Percentiles rank a stretch among this genome's conserved stretches.
Evolutionary conservation across 805 yeast species (phyloP).

Genomic region (Isabelozyma pseudorhagii): DNA sequence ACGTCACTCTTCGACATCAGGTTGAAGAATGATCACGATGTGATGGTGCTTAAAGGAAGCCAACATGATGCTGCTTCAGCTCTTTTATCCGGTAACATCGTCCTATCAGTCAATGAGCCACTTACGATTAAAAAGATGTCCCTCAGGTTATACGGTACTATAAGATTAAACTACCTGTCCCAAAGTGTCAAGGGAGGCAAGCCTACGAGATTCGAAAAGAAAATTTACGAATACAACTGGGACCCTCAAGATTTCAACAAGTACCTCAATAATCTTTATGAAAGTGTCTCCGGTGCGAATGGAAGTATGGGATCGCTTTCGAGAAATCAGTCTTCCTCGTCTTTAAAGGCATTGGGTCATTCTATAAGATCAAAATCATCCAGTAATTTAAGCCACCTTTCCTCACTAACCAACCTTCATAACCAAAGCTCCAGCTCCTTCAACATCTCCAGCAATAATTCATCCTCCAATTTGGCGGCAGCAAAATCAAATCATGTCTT

Average conservation of each 20-base stretch:
- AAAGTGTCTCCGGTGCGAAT: conserved; percentile 12
- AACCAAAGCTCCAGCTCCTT: conserved; percentile 6
- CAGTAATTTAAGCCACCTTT: conserved; percentile 11
- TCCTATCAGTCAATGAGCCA: conserved; percentile 73
- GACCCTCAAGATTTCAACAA: conserved; percentile 58
- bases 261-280: conserved; percentile 30
- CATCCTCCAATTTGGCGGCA: conserved; percentile 8
- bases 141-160: conserved; percentile 62
- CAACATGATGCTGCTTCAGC: conserved; percentile 76
- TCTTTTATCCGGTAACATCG: conserved; percentile 72
- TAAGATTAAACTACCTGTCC: conserved; percentile 64
- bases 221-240: conserved; percentile 77
- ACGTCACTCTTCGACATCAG: conserved; percentile 47
- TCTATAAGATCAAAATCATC: conserved; percentile 35
- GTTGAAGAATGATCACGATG: conserved; percentile 72
- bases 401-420: conserved; percentile 15
- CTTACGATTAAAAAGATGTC: conserved; percentile 61
- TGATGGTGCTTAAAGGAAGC: conserved; percentile 75
- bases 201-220: conserved; percentile 54
- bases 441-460: conserved; percentile 16
- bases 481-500: conserved; percentile 34
- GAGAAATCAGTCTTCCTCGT: conserved; percentile 41
- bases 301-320: conserved; percentile 25
- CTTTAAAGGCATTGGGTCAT: conserved; percentile 36
- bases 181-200: conserved; percentile 46